Percentiles rank a stretch among this genome's conserved stretches.
Evolutionary conservation across 306 rosid genomes (phyloP).

Genomic region (Pyrus pyrifolia): DNA sequence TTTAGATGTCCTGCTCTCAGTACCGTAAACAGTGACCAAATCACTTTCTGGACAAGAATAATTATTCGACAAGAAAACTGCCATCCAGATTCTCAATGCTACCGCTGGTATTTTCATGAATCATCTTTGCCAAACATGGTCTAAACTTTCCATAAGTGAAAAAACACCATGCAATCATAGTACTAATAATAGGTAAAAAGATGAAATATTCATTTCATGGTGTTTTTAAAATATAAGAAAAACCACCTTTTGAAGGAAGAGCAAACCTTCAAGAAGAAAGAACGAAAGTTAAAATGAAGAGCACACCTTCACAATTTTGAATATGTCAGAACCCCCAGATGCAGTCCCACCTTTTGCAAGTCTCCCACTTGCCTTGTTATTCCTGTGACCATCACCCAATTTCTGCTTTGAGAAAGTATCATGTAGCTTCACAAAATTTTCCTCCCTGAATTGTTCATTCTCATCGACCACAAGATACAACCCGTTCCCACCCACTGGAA

Average conservation of each 20-base stretch:
- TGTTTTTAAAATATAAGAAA: neutral
- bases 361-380: slow-evolving; percentile 55
- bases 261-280: neutral
- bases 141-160: neutral
- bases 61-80: neutral
- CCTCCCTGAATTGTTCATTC: slow-evolving; percentile 79
- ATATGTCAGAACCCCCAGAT: slow-evolving; percentile 84
- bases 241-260: neutral
- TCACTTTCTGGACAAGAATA: neutral
- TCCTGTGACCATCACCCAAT: slow-evolving; percentile 36
- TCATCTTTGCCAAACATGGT: neutral
- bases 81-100: neutral
- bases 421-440: slow-evolving; percentile 63
- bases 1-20: neutral
- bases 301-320: slow-evolving; percentile 85
- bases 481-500: slow-evolving; percentile 72
- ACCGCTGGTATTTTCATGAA: neutral
- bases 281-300: neutral
- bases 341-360: slow-evolving; percentile 51
- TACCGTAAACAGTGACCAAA: neutral
- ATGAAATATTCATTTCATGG: neutral
- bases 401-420: slow-evolving; percentile 68
- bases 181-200: neutral
- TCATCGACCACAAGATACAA: slow-evolving; percentile 87
- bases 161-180: neutral